A percentile compares a stretch with the other conserved stretches of the same genome.
These are phyloP conservation scores for Fonsecaea erecta DNA, from an alignment of 2,329 filamentous ascomycete genomes.

Conservation along the genomic window DNA sequence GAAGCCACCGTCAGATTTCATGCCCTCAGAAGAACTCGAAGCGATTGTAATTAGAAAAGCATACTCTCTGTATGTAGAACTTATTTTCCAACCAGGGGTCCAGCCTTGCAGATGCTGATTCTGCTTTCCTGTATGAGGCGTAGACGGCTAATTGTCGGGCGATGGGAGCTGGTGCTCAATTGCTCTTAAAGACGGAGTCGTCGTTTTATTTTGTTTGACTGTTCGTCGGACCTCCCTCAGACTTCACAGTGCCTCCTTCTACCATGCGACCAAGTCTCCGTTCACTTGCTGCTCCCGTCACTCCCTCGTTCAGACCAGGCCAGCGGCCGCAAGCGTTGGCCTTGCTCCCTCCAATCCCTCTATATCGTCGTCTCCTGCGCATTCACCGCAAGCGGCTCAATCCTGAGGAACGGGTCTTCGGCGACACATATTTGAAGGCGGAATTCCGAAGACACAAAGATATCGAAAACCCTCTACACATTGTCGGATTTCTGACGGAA, in stretches of 20 bases:
- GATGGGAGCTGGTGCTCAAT: neutral
- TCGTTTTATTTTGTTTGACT: neutral
- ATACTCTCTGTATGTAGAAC: neutral
- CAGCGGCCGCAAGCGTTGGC: conserved; percentile 58
- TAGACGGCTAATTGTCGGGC: conserved; percentile 12
- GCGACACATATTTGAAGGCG: conserved; percentile 89
- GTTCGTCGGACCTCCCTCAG: neutral
- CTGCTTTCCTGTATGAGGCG: neutral
- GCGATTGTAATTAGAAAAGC: conserved; percentile 8
- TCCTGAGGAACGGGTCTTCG: conserved; percentile 74
- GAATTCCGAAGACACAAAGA: conserved; percentile 85
- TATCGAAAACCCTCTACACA: conserved; percentile 87
- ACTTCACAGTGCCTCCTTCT: neutral
- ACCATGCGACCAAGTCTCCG: conserved; percentile 31
- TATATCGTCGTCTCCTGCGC: conserved; percentile 86
- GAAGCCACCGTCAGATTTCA: neutral
- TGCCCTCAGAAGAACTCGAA: neutral
- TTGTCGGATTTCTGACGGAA: conserved; percentile 94
- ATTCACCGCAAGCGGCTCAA: conserved; percentile 81
- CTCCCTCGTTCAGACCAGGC: conserved; percentile 30
- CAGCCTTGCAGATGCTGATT: conserved; percentile 6
- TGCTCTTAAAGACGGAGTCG: too few relatives aligned
- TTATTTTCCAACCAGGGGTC: conserved; percentile 2
- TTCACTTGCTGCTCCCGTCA: conserved; percentile 32
- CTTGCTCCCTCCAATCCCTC: conserved; percentile 81